Percentiles rank a stretch among this genome's conserved stretches.
Evolutionary conservation across 139 green algal genomes (phyloP).

Genomic region (Auxenochlorella pyrenoidosa): DNA sequence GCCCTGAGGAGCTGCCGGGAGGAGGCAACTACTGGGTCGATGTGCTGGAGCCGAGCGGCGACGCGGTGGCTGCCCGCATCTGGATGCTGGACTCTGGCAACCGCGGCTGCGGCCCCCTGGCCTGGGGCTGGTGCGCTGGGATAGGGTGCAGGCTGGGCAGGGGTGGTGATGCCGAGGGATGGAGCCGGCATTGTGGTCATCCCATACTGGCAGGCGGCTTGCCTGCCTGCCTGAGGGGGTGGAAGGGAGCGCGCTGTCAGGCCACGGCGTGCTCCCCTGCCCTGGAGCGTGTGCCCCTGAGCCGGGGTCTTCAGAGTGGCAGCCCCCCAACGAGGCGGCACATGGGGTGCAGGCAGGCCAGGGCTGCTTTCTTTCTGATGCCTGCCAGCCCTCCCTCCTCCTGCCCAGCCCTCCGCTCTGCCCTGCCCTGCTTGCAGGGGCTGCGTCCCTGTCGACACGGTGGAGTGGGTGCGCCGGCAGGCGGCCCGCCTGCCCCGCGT

Average conservation of each 20-base stretch:
- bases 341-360: no score
- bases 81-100: conserved; percentile 44
- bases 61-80: conserved; percentile 29
- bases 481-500: conserved; percentile 1
- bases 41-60: not conserved
- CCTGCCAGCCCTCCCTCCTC: not conserved
- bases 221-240: no score
- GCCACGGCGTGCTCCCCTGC: no score
- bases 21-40: conserved; percentile 43
- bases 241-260: no score
- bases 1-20: not conserved
- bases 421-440: conserved; percentile 17
- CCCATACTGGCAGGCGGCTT: no score
- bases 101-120: conserved; percentile 17
- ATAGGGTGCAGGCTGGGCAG: not conserved
- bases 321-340: no score
- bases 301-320: no score
- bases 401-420: not conserved
- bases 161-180: not conserved
- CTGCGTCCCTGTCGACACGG: conserved; percentile 18
- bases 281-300: no score
- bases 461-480: conserved; percentile 29
- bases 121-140: conserved; percentile 35
- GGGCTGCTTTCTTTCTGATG: no score
- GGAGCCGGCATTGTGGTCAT: not conserved